phyloP scores from a whole-genome alignment of 78 protist genomes.

The Protostelium mycophagum region DNA sequence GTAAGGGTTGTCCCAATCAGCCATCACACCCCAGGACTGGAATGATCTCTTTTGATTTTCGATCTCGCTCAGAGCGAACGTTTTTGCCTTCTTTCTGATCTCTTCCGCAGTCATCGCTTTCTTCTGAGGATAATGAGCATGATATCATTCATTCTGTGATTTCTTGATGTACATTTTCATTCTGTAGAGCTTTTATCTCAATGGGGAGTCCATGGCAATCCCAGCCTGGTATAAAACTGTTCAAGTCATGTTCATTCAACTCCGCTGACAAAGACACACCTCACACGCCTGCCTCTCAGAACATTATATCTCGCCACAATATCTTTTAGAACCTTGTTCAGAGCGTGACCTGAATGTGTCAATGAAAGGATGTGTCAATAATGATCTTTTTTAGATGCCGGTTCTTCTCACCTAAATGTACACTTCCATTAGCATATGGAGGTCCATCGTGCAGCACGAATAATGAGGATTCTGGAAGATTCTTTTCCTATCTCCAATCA shows the following conservation, averaged over 20 bases:
- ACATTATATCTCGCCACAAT: conserved; percentile 59
- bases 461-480: neutral
- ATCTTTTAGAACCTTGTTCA: conserved; percentile 83
- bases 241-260: neutral
- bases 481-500: neutral
- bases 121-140: conserved; percentile 2
- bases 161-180: neutral
- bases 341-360: conserved; percentile 44
- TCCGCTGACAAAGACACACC: conserved; percentile 37
- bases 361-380: neutral
- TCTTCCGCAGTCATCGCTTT: conserved; percentile 22
- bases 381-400: conserved; percentile 45
- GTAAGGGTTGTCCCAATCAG: conserved; percentile 82
- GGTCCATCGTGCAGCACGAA: conserved; percentile 95
- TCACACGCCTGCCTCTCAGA: conserved; percentile 54
- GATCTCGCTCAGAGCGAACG: conserved; percentile 48
- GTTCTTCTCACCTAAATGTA: conserved; percentile 58
- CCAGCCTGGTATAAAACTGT: conserved; percentile 80
- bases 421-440: conserved; percentile 92
- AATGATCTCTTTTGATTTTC: conserved; percentile 31
- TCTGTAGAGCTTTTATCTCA: conserved; percentile 78
- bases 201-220: conserved; percentile 97
- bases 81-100: conserved; percentile 53
- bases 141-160: neutral
- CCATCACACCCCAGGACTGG: conserved; percentile 62